Conservation (phyloP, 768 basidiomycete species). For the Mycena capillaripes region DNA sequence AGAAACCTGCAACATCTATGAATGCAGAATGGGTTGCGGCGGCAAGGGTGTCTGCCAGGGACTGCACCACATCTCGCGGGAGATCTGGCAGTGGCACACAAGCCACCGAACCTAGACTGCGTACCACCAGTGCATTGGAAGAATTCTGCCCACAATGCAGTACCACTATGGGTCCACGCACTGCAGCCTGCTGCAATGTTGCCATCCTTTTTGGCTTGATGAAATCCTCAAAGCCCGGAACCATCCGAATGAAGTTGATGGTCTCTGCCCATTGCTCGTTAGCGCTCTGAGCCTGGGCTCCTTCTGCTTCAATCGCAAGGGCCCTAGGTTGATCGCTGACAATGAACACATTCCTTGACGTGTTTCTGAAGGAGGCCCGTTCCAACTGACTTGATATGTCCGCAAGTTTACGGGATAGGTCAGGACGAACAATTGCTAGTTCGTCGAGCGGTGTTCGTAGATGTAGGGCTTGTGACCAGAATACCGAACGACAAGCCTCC, state of each 20-base stretch:
- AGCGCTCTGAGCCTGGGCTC: too few species aligned
- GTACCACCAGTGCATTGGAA: too few species aligned
- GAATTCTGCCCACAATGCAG: not conserved
- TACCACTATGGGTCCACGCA: not conserved
- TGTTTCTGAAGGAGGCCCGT: not conserved
- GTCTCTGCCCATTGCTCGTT: not conserved
- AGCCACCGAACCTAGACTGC: too few species aligned
- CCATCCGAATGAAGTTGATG: not conserved
- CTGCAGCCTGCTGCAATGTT: not conserved
- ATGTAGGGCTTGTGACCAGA: too few species aligned
- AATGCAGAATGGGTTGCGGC: too few species aligned
- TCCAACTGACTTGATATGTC: not conserved
- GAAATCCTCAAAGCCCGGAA: not conserved
- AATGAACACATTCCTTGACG: not conserved
- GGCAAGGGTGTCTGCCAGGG: too few species aligned
- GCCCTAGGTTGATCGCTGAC: not conserved
- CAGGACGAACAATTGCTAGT: not conserved
- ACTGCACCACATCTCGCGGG: too few species aligned
- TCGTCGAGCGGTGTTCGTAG: too few species aligned
- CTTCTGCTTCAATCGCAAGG: too few species aligned
- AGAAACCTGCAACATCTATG: too few species aligned
- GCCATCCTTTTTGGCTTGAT: not conserved
- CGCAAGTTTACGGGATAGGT: not conserved
- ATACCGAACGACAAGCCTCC: too few species aligned
- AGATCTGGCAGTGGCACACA: too few species aligned